Evolutionary conservation across 345 rosid species (phyloP).

Genomic region (Erysimum cheiranthoides): DNA sequence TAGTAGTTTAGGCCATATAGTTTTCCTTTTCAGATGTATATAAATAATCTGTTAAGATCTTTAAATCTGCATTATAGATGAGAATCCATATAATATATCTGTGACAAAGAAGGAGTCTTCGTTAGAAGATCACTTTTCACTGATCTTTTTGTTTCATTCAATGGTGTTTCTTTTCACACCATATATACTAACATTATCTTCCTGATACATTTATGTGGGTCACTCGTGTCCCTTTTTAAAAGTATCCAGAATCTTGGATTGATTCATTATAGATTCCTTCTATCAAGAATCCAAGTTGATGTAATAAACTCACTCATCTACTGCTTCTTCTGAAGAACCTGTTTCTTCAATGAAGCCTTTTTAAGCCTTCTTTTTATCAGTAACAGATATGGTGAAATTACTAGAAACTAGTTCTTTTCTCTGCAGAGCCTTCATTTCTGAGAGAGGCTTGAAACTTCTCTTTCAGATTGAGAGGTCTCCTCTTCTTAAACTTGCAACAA

Average conservation of each 20-base stretch:
- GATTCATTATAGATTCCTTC: background rate
- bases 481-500: slow-evolving; percentile 4
- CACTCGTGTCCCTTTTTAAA: background rate
- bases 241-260: background rate
- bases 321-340: background rate
- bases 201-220: slow-evolving; percentile 12
- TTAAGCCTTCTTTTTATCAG: background rate
- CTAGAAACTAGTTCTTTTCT: background rate
- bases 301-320: background rate
- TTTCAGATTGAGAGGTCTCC: background rate
- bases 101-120: background rate
- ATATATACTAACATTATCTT: slow-evolving; percentile 8
- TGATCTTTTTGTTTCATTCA: background rate
- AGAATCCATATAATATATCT: background rate
- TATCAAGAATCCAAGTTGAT: slow-evolving; percentile 14
- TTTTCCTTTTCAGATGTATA: background rate
- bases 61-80: background rate
- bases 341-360: slow-evolving; percentile 10
- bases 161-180: background rate
- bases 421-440: slow-evolving; percentile 2
- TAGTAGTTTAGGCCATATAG: background rate
- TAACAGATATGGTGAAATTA: background rate
- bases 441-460: background rate
- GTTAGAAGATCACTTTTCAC: background rate
- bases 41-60: slow-evolving; percentile 1